A percentile compares a stretch with the other conserved stretches of the same genome.
These are phyloP conservation scores for Populus alba DNA, from an alignment of 345 rosid genomes.

Conservation along the genomic window DNA sequence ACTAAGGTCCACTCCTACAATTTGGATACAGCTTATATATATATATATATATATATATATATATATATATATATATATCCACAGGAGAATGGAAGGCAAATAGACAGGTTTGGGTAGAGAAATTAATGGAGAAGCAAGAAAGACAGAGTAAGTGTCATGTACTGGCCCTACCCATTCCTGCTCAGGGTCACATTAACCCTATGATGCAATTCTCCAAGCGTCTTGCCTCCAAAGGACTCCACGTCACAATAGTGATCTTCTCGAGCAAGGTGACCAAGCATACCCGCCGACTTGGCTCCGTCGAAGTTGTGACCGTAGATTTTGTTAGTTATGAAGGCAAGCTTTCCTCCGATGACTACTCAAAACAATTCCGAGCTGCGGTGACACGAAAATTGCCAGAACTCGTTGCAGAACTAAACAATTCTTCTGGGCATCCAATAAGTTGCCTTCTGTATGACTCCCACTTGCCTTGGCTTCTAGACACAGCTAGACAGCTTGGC, in stretches of 20 bases:
- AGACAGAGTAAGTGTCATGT: not conserved
- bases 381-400: not conserved
- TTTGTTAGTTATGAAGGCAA: not conserved
- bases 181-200: slow-evolving; percentile 7
- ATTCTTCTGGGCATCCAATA: not conserved
- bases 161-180: not conserved
- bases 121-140: not conserved
- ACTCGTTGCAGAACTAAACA: not conserved
- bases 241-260: not conserved
- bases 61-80: no score
- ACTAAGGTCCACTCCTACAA: no score
- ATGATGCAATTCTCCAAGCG: slow-evolving; percentile 8
- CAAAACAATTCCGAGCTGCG: not conserved
- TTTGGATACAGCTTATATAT: no score
- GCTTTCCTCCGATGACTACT: not conserved
- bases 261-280: not conserved
- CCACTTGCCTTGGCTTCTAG: not conserved
- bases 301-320: not conserved
- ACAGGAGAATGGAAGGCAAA: not conserved
- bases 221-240: slow-evolving; percentile 7
- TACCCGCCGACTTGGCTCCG: not conserved
- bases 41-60: no score
- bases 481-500: not conserved
- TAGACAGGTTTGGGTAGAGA: not conserved
- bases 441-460: slow-evolving; percentile 9